Evolutionary conservation across 495 filamentous ascomycete genomes (phyloP).

Genomic region (Podospora anserina): DNA sequence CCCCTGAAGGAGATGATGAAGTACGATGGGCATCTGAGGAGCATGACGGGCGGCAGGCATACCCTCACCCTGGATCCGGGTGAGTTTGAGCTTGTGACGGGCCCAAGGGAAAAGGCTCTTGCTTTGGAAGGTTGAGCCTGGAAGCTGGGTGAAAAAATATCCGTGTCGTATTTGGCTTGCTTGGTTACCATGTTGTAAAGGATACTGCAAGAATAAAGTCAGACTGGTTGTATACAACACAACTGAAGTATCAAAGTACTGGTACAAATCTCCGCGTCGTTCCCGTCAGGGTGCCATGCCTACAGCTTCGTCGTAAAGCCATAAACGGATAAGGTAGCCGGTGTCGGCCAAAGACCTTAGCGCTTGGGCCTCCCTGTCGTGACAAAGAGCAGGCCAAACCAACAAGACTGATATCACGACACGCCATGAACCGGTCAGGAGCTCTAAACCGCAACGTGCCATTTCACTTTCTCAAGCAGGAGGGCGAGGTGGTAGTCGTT

Average conservation of each 20-base stretch:
- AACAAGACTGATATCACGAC: background rate
- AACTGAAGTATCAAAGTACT: background rate
- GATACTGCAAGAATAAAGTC: background rate
- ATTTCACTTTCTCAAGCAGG: background rate
- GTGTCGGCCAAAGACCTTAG: background rate
- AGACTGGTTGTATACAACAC: background rate
- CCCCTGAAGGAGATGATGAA: constrained; percentile 97
- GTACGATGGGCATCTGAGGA: constrained; percentile 85
- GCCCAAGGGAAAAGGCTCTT: constrained; percentile 46
- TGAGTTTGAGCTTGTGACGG: constrained; percentile 80
- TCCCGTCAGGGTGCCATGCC: background rate
- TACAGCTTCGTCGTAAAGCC: background rate
- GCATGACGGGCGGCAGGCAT: constrained; percentile 82
- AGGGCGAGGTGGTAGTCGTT: background rate
- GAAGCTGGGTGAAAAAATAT: background rate
- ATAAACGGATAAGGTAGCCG: background rate
- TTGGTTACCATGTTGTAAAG: background rate
- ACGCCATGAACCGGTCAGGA: background rate
- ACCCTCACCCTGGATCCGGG: constrained; percentile 91
- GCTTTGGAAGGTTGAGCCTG: background rate
- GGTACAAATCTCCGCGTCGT: background rate
- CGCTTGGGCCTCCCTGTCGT: background rate
- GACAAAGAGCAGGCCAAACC: background rate
- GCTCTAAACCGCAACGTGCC: background rate
- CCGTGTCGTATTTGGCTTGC: background rate